A percentile compares a stretch with the other conserved stretches of the same genome.
phyloP scores from a whole-genome alignment of 2,329 filamentous ascomycete genomes.

The Cladosporium phlei region DNA sequence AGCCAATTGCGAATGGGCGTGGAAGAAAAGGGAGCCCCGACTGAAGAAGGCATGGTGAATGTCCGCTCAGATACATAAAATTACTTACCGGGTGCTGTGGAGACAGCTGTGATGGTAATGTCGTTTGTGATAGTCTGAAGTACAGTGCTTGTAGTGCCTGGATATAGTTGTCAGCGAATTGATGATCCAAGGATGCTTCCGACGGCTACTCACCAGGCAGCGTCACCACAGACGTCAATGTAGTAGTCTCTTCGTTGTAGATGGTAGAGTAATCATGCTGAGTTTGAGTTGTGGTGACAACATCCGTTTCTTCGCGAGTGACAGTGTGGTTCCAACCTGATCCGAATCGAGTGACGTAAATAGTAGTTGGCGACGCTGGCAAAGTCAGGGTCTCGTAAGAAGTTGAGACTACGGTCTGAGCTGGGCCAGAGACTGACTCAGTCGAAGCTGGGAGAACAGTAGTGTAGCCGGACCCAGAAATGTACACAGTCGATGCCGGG shows the following conservation, averaged over 20 bases:
- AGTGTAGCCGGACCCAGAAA: slow-evolving; percentile 3
- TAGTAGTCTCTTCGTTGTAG: slow-evolving; percentile 1
- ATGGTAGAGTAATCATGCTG: neutral
- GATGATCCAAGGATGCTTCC: neutral
- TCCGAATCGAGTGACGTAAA: slow-evolving; percentile 1
- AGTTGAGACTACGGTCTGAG: neutral
- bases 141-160: neutral
- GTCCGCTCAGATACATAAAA: neutral
- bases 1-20: no score
- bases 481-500: neutral
- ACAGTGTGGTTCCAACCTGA: slow-evolving; percentile 1
- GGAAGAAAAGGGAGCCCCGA: no score
- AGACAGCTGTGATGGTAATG: neutral
- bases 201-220: neutral
- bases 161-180: neutral
- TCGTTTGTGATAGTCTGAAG: neutral
- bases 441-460: slow-evolving; percentile 3
- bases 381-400: neutral
- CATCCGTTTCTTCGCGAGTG: neutral
- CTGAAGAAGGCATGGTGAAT: neutral
- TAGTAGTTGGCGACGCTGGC: neutral
- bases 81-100: neutral
- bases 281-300: neutral
- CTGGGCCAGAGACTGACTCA: neutral
- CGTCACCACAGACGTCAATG: neutral